Evolutionary conservation across 164 flowering plant species (phyloP), one percentile per base, ranked within the genome.

Genomic region (Liquidambar formosana): DNA sequence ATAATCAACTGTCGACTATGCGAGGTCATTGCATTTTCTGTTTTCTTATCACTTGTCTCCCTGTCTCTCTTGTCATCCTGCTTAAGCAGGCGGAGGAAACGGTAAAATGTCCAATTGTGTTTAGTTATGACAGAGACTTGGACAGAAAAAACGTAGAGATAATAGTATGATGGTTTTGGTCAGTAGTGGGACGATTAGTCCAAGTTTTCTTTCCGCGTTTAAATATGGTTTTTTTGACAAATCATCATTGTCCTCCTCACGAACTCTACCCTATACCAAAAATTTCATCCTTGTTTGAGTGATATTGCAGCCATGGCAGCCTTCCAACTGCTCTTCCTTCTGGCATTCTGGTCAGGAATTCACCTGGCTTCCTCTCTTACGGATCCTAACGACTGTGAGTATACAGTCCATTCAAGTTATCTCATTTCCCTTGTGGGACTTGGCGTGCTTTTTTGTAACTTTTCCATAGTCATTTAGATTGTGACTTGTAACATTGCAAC

Each of bases 381-480:
- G 10, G 71, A 77, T 26, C 63, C 75, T 15, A 18, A 28, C 8
- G 80, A 77, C 61, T 72, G 80, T 77, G 65, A 69, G 41, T 48
- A 41, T 4, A 8, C n/a, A 1, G 52, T 70, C 0, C n/a, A n/a
- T n/a, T n/a, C n/a, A n/a, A n/a, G n/a, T n/a, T n/a, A n/a, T n/a
- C n/a, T n/a, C n/a, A n/a, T n/a, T n/a, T n/a, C n/a, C n/a, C n/a
- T n/a, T n/a, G n/a, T n/a, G n/a, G n/a, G n/a, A n/a, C n/a, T n/a
- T n/a, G n/a, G n/a, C n/a, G n/a, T n/a, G n/a, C n/a, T n/a, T n/a
- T n/a, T n/a, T n/a, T n/a, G n/a, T n/a, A n/a, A n/a, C n/a, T n/a
- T n/a, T n/a, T n/a, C n/a, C n/a, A n/a, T n/a, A n/a, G n/a, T n/a
- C n/a, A n/a, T n/a, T n/a, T n/a, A n/a, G n/a, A n/a, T n/a, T n/a